These are phyloP conservation scores for Podospora appendiculata DNA, from an alignment of 495 filamentous ascomycete species.

Conservation along the genomic window DNA sequence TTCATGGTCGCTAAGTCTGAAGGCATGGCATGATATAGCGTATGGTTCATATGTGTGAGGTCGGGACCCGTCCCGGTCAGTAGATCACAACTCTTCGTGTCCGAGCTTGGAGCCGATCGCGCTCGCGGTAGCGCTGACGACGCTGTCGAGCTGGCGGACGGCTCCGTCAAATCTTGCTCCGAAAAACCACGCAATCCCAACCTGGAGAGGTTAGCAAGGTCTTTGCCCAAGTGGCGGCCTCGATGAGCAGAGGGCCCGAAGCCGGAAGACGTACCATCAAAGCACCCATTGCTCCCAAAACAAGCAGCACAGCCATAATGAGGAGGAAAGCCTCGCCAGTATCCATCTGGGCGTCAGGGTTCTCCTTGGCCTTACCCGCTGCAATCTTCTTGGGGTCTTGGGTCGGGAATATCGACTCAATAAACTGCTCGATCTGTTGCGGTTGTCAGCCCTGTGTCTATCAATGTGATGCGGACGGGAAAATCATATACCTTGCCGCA, in stretches of 20 bases:
- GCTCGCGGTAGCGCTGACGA: constrained; percentile 11
- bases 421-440: constrained; percentile 87
- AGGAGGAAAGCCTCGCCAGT: constrained; percentile 29
- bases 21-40: background rate
- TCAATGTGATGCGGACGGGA: background rate
- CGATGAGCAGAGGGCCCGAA: constrained; percentile 1
- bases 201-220: constrained; percentile 30
- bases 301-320: constrained; percentile 21
- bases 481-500: constrained; percentile 68
- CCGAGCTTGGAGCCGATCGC: constrained; percentile 6
- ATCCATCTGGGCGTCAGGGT: constrained; percentile 20
- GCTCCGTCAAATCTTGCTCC: constrained; percentile 53
- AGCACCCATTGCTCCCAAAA: constrained; percentile 29
- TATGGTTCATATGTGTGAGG: background rate
- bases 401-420: constrained; percentile 86
- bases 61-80: background rate
- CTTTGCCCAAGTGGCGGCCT: background rate
- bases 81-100: constrained; percentile 36
- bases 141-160: constrained; percentile 23
- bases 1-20: background rate
- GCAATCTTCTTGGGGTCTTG: constrained; percentile 42
- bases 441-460: background rate
- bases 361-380: constrained; percentile 11
- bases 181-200: constrained; percentile 57
- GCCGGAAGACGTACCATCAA: constrained; percentile 34